Evolutionary conservation across 2,329 filamentous ascomycete species (phyloP), one percentile per base, ranked within the genome.

Genomic region (Talaromyces sp.): DNA sequence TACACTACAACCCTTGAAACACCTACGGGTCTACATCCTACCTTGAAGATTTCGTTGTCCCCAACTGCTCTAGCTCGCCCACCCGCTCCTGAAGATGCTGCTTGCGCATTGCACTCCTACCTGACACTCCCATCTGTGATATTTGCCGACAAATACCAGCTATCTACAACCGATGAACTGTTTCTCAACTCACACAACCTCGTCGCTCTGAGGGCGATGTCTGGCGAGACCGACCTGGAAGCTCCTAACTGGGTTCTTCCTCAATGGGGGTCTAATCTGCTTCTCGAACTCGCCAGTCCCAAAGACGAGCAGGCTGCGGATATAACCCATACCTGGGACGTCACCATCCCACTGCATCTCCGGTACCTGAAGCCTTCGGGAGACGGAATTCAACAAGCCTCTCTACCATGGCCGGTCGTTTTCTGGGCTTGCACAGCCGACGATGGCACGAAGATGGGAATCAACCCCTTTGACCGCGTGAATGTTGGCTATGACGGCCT

Each of bases 81-180:
- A 68, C 72, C 82, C 57, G 72, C 72, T 32, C 73, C 76, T 0
- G 61, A 67, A 1, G 81, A 83, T 51, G 77, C 81, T n/a, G 77
- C 80, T 32, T 97, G 93, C 75, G 83, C 84, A 17, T 80, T 93
- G 0, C 88, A 96, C 75, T 84, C 90, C 11, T 91, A 96, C 74
- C 78, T 96, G 28, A 96, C 91, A 0, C 84, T 97, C 2, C 93
- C 93, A 1, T 90, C 88, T 28, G 78, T 82, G 55, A 81, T 97
- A 64, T 97, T 98, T 75, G 85, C 90, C 44, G 93, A 98, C 78
- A 88, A 88, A 70, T 96, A 96, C 76, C 92, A 96, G 75, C 84
- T 97, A 63, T 77, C 74, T 19, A 80, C 77, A 10, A 71, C 71
- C 4, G 77, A 80, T 61, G 76, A 84, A 0, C 81, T 96, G 5